phyloP scores from a whole-genome alignment of 176 grass and related monocot genomes.

The Ensete ventricosum region DNA sequence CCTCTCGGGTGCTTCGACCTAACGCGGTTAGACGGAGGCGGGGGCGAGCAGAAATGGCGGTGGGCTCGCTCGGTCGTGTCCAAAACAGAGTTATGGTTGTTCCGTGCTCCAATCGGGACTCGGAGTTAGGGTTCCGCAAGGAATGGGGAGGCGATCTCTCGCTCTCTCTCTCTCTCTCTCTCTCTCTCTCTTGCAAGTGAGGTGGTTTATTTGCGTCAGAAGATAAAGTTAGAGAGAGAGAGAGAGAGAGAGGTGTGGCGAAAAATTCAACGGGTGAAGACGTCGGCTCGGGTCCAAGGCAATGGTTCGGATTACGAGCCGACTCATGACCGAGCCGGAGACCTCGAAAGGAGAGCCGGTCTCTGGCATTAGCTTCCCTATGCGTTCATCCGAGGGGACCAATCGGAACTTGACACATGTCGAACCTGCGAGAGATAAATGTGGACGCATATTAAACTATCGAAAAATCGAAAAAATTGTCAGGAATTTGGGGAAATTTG shows the following conservation, averaged over 20 bases:
- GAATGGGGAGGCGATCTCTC: background rate
- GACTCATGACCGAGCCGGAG: background rate
- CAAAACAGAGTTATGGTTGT: background rate
- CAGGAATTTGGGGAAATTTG: too few species aligned
- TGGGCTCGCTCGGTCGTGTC: background rate
- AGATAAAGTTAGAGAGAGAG: background rate
- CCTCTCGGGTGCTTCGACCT: background rate
- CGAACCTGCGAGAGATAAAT: too few species aligned
- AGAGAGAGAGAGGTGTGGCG: background rate
- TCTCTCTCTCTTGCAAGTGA: background rate
- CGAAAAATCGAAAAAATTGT: too few species aligned
- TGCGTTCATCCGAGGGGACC: background rate
- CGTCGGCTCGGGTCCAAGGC: background rate
- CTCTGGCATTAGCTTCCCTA: background rate
- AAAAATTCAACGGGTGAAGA: constrained; percentile 1
- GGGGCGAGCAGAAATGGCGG: constrained; percentile 7
- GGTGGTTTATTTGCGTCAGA: background rate
- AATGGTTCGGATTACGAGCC: background rate
- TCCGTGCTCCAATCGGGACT: background rate
- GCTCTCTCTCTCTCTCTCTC: background rate
- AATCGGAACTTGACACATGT: background rate
- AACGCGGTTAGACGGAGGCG: background rate
- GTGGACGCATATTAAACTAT: too few species aligned
- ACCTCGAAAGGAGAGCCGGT: background rate
- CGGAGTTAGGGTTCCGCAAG: background rate